Evolutionary conservation across 192 early-diverging fungal species (phyloP).

Genomic region (Coemansia guatemalensis): DNA sequence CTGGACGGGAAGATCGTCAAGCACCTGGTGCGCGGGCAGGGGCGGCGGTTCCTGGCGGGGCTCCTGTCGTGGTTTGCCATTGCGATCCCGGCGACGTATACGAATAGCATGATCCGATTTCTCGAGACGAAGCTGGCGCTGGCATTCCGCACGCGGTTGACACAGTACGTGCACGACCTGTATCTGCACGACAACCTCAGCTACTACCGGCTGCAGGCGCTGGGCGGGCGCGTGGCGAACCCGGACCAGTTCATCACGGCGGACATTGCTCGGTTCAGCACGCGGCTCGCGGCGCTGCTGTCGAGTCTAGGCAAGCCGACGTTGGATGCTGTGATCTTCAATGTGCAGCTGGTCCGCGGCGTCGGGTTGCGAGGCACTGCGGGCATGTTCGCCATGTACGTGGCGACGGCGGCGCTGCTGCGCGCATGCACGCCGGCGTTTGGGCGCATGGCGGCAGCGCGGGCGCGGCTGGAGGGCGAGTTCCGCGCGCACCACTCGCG

Average conservation of each 20-base stretch:
- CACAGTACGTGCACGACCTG: slow-evolving; percentile 83
- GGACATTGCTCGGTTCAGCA: slow-evolving; percentile 91
- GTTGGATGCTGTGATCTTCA: slow-evolving; percentile 92
- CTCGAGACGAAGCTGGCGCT: slow-evolving; percentile 62
- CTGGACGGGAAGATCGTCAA: slow-evolving; percentile 94
- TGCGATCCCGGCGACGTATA: slow-evolving; percentile 94
- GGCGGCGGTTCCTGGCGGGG: slow-evolving; percentile 71
- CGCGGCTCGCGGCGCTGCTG: slow-evolving; percentile 80
- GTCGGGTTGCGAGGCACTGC: slow-evolving; percentile 85
- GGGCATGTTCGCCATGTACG: slow-evolving; percentile 75
- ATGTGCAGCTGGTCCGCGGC: slow-evolving; percentile 79
- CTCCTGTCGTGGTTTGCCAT: slow-evolving; percentile 90
- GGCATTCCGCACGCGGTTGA: slow-evolving; percentile 83
- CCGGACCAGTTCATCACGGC: slow-evolving; percentile 88
- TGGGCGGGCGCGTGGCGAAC: slow-evolving; percentile 87
- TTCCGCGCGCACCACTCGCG: slow-evolving; percentile 94
- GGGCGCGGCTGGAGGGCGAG: slow-evolving; percentile 89
- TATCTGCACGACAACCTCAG: slow-evolving; percentile 87
- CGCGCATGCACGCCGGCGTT: slow-evolving; percentile 91
- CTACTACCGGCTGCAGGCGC: slow-evolving; percentile 89
- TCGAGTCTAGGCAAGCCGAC: slow-evolving; percentile 94
- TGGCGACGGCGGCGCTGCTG: slow-evolving; percentile 74
- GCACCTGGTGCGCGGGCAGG: slow-evolving; percentile 86
- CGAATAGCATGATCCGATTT: slow-evolving; percentile 89
- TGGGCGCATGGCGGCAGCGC: slow-evolving; percentile 89